Base-by-base conservation (phyloP, 1,284 basidiomycete species). In the Earliella scabrosa region DNA sequence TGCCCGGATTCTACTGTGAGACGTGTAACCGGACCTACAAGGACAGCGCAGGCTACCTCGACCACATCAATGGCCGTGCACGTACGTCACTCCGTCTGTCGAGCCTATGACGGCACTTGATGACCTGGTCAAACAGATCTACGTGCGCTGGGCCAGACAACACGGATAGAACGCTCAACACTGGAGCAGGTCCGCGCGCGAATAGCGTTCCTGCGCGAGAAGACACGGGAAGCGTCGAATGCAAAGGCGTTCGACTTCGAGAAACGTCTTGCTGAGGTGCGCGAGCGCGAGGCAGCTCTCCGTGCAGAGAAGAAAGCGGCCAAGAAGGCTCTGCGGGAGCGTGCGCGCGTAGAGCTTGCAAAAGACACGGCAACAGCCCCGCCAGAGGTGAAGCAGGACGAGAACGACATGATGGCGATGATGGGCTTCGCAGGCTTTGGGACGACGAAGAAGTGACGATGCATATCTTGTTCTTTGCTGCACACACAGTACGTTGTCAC, bases 341-440 rank as follows among this genome's bases (percentile, higher is more conserved):
- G 83, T 63, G 78, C 82, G 10, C 86, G 88, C 50, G 75, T 85
- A 40, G 85, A 85, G 58, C 72, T 86, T 45, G 81, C 82, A 31
- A 80, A 86, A 64, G 85, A 83, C 55, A 71, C 81, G 1, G 75
- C 74, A 6, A 74, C 62, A 44, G 48, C 36, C 3, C 44, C 49
- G 9, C n/a, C 48, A 16, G 50, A 32, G 21, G 38, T 44, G 18
- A 44, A 58, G 35, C 77, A 81, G 32, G 77, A 74, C 54, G 82
- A 86, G 55, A 72, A 77, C 51, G 87, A 90, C 59, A 92, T 96
- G 84, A 81, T 90, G 60, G 77, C 80, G 35, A 84, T 94, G 78
- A 97, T 98, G 95, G 96, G 95, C 39, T 98, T 98, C 71, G 88
- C 85, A 40, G 92, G 93, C 3, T 98, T 98, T 69, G 93, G 93